Conservation (phyloP, 441 rosid genomes). For the Croton laevigatus region DNA sequence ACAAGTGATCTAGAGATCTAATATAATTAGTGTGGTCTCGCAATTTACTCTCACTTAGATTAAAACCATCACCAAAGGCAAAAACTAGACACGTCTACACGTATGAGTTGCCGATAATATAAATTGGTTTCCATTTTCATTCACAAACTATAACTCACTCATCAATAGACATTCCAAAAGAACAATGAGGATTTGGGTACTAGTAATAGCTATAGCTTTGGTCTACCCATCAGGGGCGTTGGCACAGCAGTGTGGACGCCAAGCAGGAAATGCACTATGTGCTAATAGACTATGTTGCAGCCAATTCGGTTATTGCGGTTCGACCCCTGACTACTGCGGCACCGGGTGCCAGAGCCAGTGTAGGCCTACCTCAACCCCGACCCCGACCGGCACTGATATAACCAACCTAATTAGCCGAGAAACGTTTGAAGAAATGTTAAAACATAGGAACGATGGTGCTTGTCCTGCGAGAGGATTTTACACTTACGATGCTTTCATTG, state of each 20-base stretch:
- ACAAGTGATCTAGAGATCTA: no score
- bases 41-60: no score
- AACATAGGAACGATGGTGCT: constrained; percentile 42
- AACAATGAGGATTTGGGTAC: neutral
- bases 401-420: neutral
- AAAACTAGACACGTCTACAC: no score
- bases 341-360: constrained; percentile 60
- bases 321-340: constrained; percentile 32
- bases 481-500: constrained; percentile 55
- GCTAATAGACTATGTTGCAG: constrained; percentile 56
- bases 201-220: neutral
- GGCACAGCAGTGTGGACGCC: constrained; percentile 54
- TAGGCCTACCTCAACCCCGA: constrained; percentile 5
- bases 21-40: no score
- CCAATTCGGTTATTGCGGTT: constrained; percentile 49
- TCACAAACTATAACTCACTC: neutral
- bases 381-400: neutral
- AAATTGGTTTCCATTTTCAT: no score
- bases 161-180: neutral
- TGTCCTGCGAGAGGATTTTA: constrained; percentile 54
- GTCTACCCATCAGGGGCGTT: constrained; percentile 7
- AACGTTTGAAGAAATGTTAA: constrained; percentile 42
- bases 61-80: no score
- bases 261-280: constrained; percentile 49
- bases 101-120: no score